Base-by-base conservation (phyloP, 768 basidiomycete genomes). In the Coprinopsis marcescibilis region DNA sequence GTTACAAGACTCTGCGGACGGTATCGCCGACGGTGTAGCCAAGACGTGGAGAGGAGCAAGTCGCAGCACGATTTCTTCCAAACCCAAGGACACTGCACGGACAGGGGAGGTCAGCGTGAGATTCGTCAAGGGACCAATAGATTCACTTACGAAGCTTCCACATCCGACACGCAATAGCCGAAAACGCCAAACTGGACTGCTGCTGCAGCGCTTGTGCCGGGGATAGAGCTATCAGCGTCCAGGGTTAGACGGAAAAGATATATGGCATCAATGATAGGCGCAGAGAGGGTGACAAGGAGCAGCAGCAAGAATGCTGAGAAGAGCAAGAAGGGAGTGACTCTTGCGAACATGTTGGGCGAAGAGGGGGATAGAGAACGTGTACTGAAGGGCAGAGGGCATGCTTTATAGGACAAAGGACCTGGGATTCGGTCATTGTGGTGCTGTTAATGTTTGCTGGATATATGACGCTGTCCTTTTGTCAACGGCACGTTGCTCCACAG, bases 211-310 rank as follows among this genome's bases (percentile, higher is more conserved):
- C 62, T 63, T 41, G 65, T 57, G 48, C 59, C 51, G 35, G 73
- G 50, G 41, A 71, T 52, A 43, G 55, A 51, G 37, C 19, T 26
- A 39, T 44, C 46, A 33, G 62, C 57, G 26, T 66, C 55, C 13
- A 68, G 67, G 20, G 67, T 54, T 41, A 83, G 66, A 32, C 67
- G 64, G 57, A 83, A 78, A 41, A 83, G 68, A 62, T 70, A 78
- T 40, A 85, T 75, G 49, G 65, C 58, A 57, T 67, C 53, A 67
- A 78, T 75, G 58, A 83, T 75, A 13, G 81, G 81, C 15, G 72
- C 71, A 6, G 81, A 83, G 42, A 83, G 69, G 19, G 79, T 76
- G 27, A 78, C 77, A 12, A 85, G 69, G 41, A 86, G 71, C 24
- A 85, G 65, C 25, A 85, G 69, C 29, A 85, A 52, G 57, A 80